These are phyloP conservation scores for Oryza coarctata DNA, from an alignment of 176 grass and related monocot species.

Conservation along the genomic window DNA sequence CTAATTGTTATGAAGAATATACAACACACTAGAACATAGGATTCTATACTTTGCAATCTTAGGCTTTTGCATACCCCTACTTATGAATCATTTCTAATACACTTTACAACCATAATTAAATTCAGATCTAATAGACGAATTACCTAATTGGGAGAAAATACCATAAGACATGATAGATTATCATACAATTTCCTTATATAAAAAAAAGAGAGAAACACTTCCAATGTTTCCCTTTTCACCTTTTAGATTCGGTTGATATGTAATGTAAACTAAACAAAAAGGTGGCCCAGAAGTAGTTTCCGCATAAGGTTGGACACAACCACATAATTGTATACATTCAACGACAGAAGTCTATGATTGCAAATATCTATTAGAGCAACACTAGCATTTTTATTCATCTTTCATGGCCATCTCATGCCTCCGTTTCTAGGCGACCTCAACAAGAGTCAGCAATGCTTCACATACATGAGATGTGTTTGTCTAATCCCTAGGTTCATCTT, in stretches of 20 bases:
- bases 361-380: constrained; percentile 18
- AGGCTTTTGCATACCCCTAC: background rate
- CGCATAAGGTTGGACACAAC: background rate
- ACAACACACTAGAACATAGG: background rate
- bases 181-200: background rate
- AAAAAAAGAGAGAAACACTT: background rate
- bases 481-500: constrained; percentile 57
- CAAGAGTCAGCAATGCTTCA: constrained; percentile 75
- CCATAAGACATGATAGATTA: background rate
- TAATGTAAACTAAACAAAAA: constrained; percentile 18
- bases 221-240: background rate
- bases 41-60: background rate
- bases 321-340: constrained; percentile 20
- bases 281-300: constrained; percentile 10
- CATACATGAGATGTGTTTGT: constrained; percentile 79
- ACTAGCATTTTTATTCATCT: constrained; percentile 61
- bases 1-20: constrained; percentile 8
- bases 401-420: constrained; percentile 72
- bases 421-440: constrained; percentile 73
- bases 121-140: background rate
- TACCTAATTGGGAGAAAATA: background rate
- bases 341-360: background rate
- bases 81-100: background rate
- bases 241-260: background rate
- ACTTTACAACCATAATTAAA: background rate